phyloP scores from a whole-genome alignment of 768 basidiomycete species.

The Myochromella boudieri region DNA sequence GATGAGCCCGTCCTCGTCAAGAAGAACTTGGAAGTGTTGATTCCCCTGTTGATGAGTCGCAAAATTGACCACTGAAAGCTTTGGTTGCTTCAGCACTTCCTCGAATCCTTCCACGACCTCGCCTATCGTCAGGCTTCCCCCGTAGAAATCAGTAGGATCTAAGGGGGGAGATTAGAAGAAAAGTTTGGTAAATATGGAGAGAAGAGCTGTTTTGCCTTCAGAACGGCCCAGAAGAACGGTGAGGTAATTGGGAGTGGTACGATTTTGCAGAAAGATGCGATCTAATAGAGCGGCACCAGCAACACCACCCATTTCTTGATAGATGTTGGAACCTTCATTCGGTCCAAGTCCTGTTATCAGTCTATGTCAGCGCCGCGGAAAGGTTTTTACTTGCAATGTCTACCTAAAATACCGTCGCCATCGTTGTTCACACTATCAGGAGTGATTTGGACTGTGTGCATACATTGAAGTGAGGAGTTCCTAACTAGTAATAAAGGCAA shows the following conservation, averaged over 20 bases:
- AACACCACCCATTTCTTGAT: conserved; percentile 28
- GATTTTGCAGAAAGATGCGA: conserved; percentile 62
- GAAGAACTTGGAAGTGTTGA: conserved; percentile 67
- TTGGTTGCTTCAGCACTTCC: conserved; percentile 48
- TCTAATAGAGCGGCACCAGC: conserved; percentile 58
- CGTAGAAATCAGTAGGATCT: conserved; percentile 51
- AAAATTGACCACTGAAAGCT: conserved; percentile 45
- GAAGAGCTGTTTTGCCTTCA: conserved; percentile 26
- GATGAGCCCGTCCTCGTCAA: conserved; percentile 62
- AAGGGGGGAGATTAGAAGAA: neutral
- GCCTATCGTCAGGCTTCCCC: conserved; percentile 64
- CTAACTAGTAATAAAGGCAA: conserved; percentile 4
- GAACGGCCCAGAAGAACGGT: conserved; percentile 64
- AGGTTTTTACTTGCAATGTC: neutral
- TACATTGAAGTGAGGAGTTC: neutral
- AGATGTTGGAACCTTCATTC: conserved; percentile 52
- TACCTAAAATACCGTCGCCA: conserved; percentile 31
- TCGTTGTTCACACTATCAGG: conserved; percentile 28
- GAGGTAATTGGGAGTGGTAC: conserved; percentile 57
- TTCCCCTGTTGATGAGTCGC: conserved; percentile 29
- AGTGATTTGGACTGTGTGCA: conserved; percentile 39
- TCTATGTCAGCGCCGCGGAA: conserved; percentile 27
- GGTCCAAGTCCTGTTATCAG: conserved; percentile 65
- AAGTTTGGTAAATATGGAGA: neutral
- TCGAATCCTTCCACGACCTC: conserved; percentile 52